Base-by-base conservation (phyloP, 148 eudicot species). In the Hydrangea macrophylla region DNA sequence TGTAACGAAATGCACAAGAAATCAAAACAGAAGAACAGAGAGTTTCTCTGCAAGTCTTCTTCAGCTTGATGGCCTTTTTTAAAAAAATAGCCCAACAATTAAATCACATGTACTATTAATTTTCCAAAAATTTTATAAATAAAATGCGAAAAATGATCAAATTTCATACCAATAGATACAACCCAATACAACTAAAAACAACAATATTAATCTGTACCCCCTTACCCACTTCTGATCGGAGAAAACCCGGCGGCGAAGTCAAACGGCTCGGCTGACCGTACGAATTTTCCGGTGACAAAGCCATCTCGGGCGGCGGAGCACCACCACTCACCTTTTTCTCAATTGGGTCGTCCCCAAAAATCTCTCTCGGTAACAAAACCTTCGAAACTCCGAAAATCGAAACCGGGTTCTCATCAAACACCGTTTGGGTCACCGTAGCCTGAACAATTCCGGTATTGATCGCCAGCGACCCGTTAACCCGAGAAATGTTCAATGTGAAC, bases 321-420 rank as follows among this genome's bases (percentile, higher is more conserved):
- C 77, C 78, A 42, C 73, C 55, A n/a, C n/a, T n/a, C n/a, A n/a
- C n/a, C n/a, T n/a, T n/a, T 8, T 67, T 65, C 2, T 55, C 27
- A 30, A 56, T 79, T 10, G 69, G 78, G 24, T 70, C 78, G 26
- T 73, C 75, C 59, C 76, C 95, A 40, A 89, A 86, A 10, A 78
- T 76, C 71, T 89, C 95, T 48, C 48, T 78, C 0, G 95, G 90
- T 66, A 89, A 60, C 20, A 89, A 75, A 3, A 89, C 95, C 7
- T 63, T 79, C 0, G 90, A 86, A 23, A 89, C 84, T 72, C 95
- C 95, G 20, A 86, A 89, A 28, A 89, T 89, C 0, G 95, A 83
- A 10, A 89, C 89, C 2, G 95, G 95, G 35, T 89, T 89, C 72
- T 89, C 87, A 77, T 89, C 95, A 67, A 89, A 86, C 28, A 89